Conservation (phyloP, 2,329 filamentous ascomycete species). For the Bipolaris zeicola region DNA sequence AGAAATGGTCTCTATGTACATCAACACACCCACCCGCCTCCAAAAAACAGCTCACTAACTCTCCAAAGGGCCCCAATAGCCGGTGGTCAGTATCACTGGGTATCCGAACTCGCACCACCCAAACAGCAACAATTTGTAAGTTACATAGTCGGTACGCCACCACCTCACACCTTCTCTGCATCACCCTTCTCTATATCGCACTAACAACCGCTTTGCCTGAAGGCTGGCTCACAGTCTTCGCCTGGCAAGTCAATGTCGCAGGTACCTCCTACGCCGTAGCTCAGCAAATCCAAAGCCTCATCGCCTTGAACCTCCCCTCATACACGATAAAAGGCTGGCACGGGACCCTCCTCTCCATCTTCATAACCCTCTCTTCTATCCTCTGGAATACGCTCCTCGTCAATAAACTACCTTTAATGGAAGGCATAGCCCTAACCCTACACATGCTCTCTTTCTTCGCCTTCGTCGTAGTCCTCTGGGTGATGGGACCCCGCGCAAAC, state of each 20-base stretch:
- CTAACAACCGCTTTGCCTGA: not conserved
- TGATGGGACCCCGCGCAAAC: constrained; percentile 38
- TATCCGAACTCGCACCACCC: constrained; percentile 44
- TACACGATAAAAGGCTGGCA: constrained; percentile 54
- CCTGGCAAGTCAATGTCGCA: constrained; percentile 46
- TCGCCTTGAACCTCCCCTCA: constrained; percentile 43
- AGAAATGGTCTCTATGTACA: constrained; percentile 42
- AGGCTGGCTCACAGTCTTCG: constrained; percentile 50
- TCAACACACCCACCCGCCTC: not conserved
- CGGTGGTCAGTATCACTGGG: constrained; percentile 30
- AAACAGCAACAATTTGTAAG: constrained; percentile 47
- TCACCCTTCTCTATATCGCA: not conserved
- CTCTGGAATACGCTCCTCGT: constrained; percentile 47
- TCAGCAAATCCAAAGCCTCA: constrained; percentile 32
- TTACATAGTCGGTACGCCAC: constrained; percentile 41
- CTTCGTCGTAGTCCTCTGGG: constrained; percentile 47
- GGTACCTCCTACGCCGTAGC: constrained; percentile 25
- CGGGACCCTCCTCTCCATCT: constrained; percentile 54
- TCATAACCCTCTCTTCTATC: constrained; percentile 47
- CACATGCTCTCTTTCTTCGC: constrained; percentile 59
- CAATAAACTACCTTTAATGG: constrained; percentile 43
- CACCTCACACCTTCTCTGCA: too few relatives aligned
- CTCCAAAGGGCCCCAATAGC: constrained; percentile 20
- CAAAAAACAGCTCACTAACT: not conserved
- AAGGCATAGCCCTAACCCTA: constrained; percentile 47